phyloP scores from a whole-genome alignment of 805 yeast species.

The Ogataea sp. region DNA sequence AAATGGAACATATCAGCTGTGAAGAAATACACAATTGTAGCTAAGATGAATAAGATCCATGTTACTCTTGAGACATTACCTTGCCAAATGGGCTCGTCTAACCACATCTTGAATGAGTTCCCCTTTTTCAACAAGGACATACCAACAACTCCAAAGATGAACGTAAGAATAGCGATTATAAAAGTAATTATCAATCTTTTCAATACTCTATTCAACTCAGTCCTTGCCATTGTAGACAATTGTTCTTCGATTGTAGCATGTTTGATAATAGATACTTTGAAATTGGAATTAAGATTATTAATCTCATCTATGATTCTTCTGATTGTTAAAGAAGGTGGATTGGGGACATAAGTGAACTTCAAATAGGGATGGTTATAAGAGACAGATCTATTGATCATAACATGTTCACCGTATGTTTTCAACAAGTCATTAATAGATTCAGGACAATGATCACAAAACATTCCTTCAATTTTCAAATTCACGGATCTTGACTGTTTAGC shows the following conservation, averaged over 20 bases:
- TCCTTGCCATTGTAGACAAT: constrained; percentile 37
- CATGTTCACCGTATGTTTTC: constrained; percentile 44
- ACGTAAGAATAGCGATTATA: constrained; percentile 53
- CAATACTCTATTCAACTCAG: constrained; percentile 39
- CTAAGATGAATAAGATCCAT: constrained; percentile 57
- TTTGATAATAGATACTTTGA: constrained; percentile 46
- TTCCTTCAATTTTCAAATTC: constrained; percentile 49
- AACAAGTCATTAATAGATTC: constrained; percentile 41
- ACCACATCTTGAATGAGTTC: constrained; percentile 40
- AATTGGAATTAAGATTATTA: constrained; percentile 33
- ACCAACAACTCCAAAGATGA: constrained; percentile 59
- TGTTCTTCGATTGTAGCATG: constrained; percentile 58
- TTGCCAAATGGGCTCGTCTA: constrained; percentile 52
- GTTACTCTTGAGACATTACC: constrained; percentile 53
- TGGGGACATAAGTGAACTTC: constrained; percentile 58
- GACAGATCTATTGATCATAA: constrained; percentile 47
- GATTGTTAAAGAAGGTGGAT: constrained; percentile 43
- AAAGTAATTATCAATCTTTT: constrained; percentile 41
- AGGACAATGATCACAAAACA: constrained; percentile 70
- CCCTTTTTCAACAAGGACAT: constrained; percentile 43
- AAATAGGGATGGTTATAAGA: constrained; percentile 49
- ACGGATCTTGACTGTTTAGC: constrained; percentile 47
- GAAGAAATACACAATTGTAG: constrained; percentile 69
- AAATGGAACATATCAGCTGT: constrained; percentile 67
- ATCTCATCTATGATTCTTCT: constrained; percentile 46